Conservation (phyloP, 23 red algal genomes). For the Gracilaria caudata region DNA sequence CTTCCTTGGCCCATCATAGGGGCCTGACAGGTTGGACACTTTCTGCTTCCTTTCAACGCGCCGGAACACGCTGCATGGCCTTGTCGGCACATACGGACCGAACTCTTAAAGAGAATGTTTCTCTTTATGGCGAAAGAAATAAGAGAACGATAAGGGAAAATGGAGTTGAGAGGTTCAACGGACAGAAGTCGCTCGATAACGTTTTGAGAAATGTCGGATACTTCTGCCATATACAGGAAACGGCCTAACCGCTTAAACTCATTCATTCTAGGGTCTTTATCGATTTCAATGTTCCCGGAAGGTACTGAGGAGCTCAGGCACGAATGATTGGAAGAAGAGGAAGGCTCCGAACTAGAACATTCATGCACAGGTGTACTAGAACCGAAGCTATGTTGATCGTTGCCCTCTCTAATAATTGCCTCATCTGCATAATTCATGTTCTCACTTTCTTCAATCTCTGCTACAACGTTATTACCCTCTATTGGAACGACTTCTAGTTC, state of each 20-base stretch:
- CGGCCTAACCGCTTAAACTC: not conserved
- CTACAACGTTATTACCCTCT: too few species aligned
- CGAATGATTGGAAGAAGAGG: too few species aligned
- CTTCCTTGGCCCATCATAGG: not conserved
- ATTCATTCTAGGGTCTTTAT: not conserved
- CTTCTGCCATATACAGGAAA: slow-evolving; percentile 1
- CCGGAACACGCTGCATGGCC: not conserved
- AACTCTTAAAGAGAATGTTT: too few species aligned
- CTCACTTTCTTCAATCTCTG: too few species aligned
- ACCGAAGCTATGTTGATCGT: too few species aligned
- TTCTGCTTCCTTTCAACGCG: not conserved
- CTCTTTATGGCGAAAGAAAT: not conserved
- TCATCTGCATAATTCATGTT: too few species aligned
- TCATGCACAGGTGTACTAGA: too few species aligned
- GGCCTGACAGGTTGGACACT: not conserved
- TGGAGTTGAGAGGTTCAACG: not conserved
- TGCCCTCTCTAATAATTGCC: too few species aligned
- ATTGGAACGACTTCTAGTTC: too few species aligned
- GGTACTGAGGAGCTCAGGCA: not conserved
- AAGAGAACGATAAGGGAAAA: not conserved
- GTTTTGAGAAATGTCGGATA: not conserved
- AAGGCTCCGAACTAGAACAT: too few species aligned
- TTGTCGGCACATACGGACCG: not conserved
- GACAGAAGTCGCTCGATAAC: not conserved
- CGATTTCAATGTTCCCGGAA: not conserved